Base-by-base conservation (phyloP, 305 asterid species). In the Vinca major region DNA sequence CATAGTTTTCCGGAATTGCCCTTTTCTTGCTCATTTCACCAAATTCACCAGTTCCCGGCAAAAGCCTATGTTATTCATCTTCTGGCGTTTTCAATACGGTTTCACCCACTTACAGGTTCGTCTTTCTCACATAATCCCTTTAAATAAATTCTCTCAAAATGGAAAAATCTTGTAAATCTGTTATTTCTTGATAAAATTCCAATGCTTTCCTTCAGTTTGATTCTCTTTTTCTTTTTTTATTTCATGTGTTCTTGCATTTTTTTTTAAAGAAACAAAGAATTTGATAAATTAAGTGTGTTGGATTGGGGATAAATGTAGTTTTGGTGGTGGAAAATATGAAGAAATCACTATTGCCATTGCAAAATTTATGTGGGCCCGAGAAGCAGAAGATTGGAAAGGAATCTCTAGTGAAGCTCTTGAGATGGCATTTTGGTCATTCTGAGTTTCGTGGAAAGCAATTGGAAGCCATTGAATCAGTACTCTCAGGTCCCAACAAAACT, bases 361-460 rank as follows among this genome's bases (percentile, higher is more conserved):
- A 75, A 83, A 85, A 73, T 75, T 68, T 85, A 62, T 37, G 81
- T 64, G 91, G 88, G 75, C 54, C 75, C 66, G 89, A 67, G 74
- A 86, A 91, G 83, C 72, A 74, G 56, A 75, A 67, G 69, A 56
- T 76, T 65, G 84, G 85, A 69, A 90, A 90, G 87, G 98, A 90
- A 76, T 84, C 90, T 73, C 84, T 90, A 75, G 89, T 84, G 70
- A 90, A 92, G 83, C 90, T 92, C 74, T 78, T 92, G 79, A 83
- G 96, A 74, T 92, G 98, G 97, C 96, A 92, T 85, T 92, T 92
- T 62, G 97, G 97, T 60, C 82, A 92, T 80, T 83, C 98, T 9
- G 86, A 87, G 63, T 92, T 88, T 75, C 80, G 92, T 12, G 98
- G 98, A 75, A 90, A 82, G 70, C 98, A 90, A 68, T 78, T 92